These are phyloP conservation scores for Endotrypanum monterogeii DNA, from an alignment of 208 protist species.

Conservation along the genomic window DNA sequence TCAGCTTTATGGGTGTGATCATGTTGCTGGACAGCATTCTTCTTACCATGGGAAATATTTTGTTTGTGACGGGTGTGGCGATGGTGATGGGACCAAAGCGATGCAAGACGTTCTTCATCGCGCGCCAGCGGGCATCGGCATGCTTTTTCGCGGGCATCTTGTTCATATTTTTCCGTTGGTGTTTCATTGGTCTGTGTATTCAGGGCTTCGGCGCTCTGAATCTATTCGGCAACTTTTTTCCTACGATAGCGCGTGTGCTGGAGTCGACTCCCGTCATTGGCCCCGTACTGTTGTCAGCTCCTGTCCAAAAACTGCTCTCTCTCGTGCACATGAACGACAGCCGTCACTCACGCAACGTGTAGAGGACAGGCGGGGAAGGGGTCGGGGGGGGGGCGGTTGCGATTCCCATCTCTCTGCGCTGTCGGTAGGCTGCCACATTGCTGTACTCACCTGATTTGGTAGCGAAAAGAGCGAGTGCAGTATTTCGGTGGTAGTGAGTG, in stretches of 20 bases:
- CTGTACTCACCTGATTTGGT: not conserved
- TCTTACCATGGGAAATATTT: conserved; percentile 91
- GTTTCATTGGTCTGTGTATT: conserved; percentile 77
- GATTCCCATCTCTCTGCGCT: not conserved
- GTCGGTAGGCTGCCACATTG: not conserved
- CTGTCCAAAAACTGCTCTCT: conserved; percentile 56
- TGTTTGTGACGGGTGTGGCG: conserved; percentile 85
- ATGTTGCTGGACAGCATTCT: conserved; percentile 85
- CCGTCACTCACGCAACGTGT: conserved; percentile 70
- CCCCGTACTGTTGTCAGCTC: conserved; percentile 62
- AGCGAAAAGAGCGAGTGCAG: not conserved
- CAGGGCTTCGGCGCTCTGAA: conserved; percentile 89
- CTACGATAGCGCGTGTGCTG: conserved; percentile 81
- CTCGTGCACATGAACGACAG: conserved; percentile 42
- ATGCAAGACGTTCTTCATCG: conserved; percentile 83
- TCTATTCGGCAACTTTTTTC: conserved; percentile 93
- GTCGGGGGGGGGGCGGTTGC: not conserved
- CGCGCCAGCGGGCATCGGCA: conserved; percentile 62
- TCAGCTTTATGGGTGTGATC: conserved; percentile 76
- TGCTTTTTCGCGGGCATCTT: conserved; percentile 91
- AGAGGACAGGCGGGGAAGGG: too few relatives aligned
- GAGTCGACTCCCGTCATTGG: conserved; percentile 88
- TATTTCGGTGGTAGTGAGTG: not conserved
- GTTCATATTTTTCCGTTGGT: conserved; percentile 80
- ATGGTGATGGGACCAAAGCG: conserved; percentile 83